Percentiles rank a stretch among this genome's conserved stretches.
These are phyloP conservation scores for Penicillium verhagenii DNA, from an alignment of 495 filamentous ascomycete genomes.

Conservation along the genomic window DNA sequence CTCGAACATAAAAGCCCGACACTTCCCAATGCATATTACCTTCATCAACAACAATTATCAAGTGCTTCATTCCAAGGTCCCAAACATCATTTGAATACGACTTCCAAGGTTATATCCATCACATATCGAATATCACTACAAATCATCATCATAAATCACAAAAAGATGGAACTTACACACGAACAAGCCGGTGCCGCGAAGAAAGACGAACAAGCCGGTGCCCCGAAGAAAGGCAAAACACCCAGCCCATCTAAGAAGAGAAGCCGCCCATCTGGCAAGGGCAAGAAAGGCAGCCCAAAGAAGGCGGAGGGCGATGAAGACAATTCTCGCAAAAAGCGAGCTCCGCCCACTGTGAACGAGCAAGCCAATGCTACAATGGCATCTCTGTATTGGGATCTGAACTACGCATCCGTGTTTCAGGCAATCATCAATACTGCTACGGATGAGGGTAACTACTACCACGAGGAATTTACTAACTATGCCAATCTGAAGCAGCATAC, in stretches of 20 bases:
- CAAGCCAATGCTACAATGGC: not conserved
- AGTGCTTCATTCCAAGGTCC: not conserved
- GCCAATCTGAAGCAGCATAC: not conserved
- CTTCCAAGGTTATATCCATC: too few species aligned
- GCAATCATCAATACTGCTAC: not conserved
- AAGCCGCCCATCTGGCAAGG: too few species aligned
- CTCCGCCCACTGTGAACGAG: not conserved
- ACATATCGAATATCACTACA: not conserved
- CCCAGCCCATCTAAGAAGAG: too few species aligned
- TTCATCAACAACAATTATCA: not conserved
- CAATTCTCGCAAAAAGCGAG: not conserved
- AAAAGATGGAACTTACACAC: not conserved
- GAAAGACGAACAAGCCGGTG: too few species aligned
- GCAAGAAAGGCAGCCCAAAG: not conserved
- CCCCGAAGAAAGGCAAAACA: too few species aligned
- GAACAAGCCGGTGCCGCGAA: too few species aligned
- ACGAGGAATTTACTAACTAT: not conserved
- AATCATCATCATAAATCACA: too few species aligned
- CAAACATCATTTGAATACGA: too few species aligned
- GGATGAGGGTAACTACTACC: not conserved
- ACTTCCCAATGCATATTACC: not conserved
- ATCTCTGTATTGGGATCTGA: constrained; percentile 1
- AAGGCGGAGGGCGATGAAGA: not conserved
- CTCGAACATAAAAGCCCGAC: not conserved
- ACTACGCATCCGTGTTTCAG: not conserved